Conservation (phyloP, 352 stramenopile species). For the Phytophthora sp. region DNA sequence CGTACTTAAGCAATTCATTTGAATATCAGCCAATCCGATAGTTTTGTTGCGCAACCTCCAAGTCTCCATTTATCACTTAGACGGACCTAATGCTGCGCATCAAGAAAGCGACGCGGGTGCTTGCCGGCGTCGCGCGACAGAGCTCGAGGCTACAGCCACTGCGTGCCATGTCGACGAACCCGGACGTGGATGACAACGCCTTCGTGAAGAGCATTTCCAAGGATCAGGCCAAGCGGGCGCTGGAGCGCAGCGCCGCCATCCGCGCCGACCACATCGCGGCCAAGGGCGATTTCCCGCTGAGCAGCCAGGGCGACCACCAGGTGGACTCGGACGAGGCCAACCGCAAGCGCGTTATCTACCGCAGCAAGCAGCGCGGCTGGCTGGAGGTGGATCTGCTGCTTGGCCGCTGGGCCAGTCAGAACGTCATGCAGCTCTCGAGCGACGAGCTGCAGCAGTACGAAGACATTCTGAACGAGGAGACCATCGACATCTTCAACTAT, state of each 20-base stretch:
- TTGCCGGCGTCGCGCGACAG: neutral
- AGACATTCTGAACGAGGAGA: conserved; percentile 96
- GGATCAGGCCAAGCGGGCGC: conserved; percentile 55
- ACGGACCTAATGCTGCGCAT: conserved; percentile 22
- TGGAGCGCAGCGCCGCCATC: conserved; percentile 62
- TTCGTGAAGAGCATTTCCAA: conserved; percentile 63
- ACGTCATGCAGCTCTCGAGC: conserved; percentile 83
- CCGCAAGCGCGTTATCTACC: conserved; percentile 94
- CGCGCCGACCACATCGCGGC: conserved; percentile 56
- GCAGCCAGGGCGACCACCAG: conserved; percentile 58
- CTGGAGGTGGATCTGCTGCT: conserved; percentile 96
- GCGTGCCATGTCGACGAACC: conserved; percentile 46
- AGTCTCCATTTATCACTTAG: too few relatives aligned
- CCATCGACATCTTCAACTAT: conserved; percentile 98
- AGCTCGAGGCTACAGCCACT: conserved; percentile 2
- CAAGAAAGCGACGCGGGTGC: neutral
- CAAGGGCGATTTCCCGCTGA: conserved; percentile 46
- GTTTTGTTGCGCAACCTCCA: too few relatives aligned
- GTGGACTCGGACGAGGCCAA: conserved; percentile 70
- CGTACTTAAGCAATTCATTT: conserved; percentile 13
- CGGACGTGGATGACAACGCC: conserved; percentile 49
- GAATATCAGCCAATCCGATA: conserved; percentile 17
- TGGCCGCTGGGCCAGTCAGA: conserved; percentile 93
- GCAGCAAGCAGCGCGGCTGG: conserved; percentile 95
- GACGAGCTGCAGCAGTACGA: conserved; percentile 95